Base-by-base conservation (phyloP, 108 stramenopile genomes). In the Cyclotella distinguenda region DNA sequence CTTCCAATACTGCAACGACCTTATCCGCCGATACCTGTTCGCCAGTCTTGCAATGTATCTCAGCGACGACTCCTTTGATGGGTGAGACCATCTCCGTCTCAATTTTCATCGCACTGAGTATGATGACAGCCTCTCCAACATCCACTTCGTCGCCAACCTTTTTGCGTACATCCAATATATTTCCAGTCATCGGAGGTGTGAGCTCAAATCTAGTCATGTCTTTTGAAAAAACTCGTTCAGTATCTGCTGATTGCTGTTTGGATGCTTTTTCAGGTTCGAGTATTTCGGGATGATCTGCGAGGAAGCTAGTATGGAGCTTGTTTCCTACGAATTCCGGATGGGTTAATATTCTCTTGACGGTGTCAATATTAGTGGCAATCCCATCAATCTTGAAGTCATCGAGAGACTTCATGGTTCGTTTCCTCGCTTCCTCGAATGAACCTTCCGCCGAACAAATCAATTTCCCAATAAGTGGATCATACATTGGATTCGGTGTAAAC, bases 51-150 rank as follows among this genome's bases (percentile, higher is more conserved):
- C 74, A 77, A 60, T 57, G 50, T 16, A 86, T 58, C 25, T 64
- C 62, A 11, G 65, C 63, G 15, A 90, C 79, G n/a, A 64, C 61
- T 15, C 87, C 91, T 27, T 74, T 83, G 30, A 53, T 48, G 44
- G 88, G 83, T 21, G 91, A 87, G 8, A 79, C 62, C 58, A 93
- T 71, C 33, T 70, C 63, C 42, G 88, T 84, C 51, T 93, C 91
- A 81, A 93, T 93, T 79, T 93, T 93, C 89, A 93, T 91, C 15
- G 91, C 91, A 15, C 68, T 73, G 19, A 93, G 83, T 39, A 91
- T 81, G 4, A 87, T 79, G n/a, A 93, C 62, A 8, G 80, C 82
- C 15, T 91, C 76, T 19, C 91, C 91, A 28, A 69, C 63, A 43
- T 79, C 80, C 9, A 93, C 89, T 30, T 63, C 38, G 32, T 90